Evolutionary conservation across 2,329 filamentous ascomycete species (phyloP).

Genomic region (Orbilia oligospora): DNA sequence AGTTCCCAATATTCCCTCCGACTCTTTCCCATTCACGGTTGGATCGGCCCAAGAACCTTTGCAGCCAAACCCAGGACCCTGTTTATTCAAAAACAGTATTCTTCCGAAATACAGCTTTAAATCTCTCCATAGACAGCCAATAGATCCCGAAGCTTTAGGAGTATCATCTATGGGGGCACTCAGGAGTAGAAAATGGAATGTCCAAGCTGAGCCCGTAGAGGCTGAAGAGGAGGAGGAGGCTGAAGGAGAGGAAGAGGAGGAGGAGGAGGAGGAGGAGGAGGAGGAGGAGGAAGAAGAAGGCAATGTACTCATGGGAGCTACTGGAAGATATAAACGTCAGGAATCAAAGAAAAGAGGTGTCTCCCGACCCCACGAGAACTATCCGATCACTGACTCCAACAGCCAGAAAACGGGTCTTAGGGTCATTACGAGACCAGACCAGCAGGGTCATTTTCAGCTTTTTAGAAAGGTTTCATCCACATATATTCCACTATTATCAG

Average conservation of each 20-base stretch:
- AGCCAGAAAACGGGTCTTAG: not conserved
- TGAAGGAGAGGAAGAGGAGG: not conserved
- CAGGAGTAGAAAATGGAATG: not conserved
- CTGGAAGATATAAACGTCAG: not conserved
- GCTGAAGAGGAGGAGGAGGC: not conserved
- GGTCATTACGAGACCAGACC: too few relatives aligned
- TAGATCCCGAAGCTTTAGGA: not conserved
- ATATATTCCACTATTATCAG: too few relatives aligned
- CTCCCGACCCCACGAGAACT: not conserved
- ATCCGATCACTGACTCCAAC: not conserved
- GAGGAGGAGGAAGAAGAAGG: not conserved
- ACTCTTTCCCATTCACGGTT: conserved; percentile 41
- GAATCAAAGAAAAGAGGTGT: not conserved
- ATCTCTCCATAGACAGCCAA: conserved; percentile 41
- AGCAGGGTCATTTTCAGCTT: too few relatives aligned
- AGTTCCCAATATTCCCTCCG: conserved; percentile 39
- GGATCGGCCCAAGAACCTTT: conserved; percentile 5
- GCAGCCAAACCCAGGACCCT: not conserved
- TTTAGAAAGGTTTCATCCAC: too few relatives aligned
- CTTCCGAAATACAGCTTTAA: conserved; percentile 46
- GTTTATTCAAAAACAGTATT: not conserved
- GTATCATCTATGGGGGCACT: not conserved
- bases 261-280: not conserved
- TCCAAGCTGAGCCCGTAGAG: not conserved
- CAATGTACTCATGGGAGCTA: not conserved